A percentile compares a stretch with the other conserved stretches of the same genome.
These are phyloP conservation scores for Globisporangium spiculum DNA, from an alignment of 352 stramenopile genomes.

Conservation along the genomic window DNA sequence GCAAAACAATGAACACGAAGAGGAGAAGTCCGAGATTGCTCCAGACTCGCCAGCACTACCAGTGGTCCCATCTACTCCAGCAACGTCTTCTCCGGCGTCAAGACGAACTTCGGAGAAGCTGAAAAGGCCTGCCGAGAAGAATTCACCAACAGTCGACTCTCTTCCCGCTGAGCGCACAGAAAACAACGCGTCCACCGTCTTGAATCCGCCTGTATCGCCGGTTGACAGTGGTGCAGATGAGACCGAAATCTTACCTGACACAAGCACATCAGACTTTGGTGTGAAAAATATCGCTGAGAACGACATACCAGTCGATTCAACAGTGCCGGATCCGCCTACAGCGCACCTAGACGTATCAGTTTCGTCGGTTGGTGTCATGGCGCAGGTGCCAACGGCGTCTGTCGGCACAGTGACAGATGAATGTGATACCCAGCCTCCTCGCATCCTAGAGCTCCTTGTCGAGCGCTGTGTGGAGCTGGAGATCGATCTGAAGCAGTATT, in stretches of 20 bases:
- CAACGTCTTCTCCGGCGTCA: slow-evolving; percentile 18
- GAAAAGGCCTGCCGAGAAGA: slow-evolving; percentile 19
- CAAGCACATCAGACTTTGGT: neutral
- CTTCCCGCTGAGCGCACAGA: neutral
- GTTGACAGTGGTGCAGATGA: neutral
- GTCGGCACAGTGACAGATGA: slow-evolving; percentile 29
- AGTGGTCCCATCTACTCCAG: slow-evolving; percentile 15
- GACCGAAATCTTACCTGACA: neutral
- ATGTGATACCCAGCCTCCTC: slow-evolving; percentile 3
- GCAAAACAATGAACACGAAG: slow-evolving; percentile 5
- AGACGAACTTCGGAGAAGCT: slow-evolving; percentile 11
- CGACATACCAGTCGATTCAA: neutral
- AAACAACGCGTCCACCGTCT: neutral
- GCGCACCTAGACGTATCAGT: slow-evolving; percentile 1
- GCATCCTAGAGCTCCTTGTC: slow-evolving; percentile 24
- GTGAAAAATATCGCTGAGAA: neutral
- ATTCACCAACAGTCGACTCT: neutral
- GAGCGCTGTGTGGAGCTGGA: slow-evolving; percentile 26
- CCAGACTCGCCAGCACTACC: neutral
- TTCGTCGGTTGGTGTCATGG: slow-evolving; percentile 2
- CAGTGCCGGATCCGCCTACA: neutral
- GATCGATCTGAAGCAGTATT: slow-evolving; percentile 25
- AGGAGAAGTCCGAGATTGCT: neutral
- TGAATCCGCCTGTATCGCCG: neutral
- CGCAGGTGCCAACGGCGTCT: slow-evolving; percentile 13